A percentile compares a stretch with the other conserved stretches of the same genome.
Evolutionary conservation across 1,139 yeast genomes (phyloP).

Genomic region (Zygoascus sp.): DNA sequence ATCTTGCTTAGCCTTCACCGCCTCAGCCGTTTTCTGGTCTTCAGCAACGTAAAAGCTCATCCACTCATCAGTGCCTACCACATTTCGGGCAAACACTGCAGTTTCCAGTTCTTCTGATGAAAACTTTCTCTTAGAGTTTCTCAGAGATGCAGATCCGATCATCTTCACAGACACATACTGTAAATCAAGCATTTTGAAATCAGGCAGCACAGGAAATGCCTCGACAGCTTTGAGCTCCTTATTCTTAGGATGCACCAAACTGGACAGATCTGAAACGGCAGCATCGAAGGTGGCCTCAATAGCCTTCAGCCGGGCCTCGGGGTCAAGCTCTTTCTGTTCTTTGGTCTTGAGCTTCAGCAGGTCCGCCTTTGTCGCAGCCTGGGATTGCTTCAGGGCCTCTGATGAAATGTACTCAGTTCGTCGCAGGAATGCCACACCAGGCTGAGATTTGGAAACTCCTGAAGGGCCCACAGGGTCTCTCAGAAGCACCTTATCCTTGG

Average conservation of each 20-base stretch:
- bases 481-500: slow-evolving; percentile 68
- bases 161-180: slow-evolving; percentile 67
- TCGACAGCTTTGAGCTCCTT: slow-evolving; percentile 68
- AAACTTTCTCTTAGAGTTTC: slow-evolving; percentile 40
- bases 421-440: slow-evolving; percentile 76
- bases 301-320: slow-evolving; percentile 57
- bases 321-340: slow-evolving; percentile 26
- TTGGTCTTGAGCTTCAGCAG: slow-evolving; percentile 25
- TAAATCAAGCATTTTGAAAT: slow-evolving; percentile 81
- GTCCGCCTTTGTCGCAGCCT: slow-evolving; percentile 29
- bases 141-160: slow-evolving; percentile 71
- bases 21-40: slow-evolving; percentile 35
- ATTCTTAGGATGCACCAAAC: slow-evolving; percentile 71
- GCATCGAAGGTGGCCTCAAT: slow-evolving; percentile 76
- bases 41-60: slow-evolving; percentile 62
- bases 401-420: slow-evolving; percentile 84
- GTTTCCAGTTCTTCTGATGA: slow-evolving; percentile 49
- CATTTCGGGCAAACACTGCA: slow-evolving; percentile 70
- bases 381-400: slow-evolving; percentile 30
- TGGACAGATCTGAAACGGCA: slow-evolving; percentile 44
- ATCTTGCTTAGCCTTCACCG: slow-evolving; percentile 27
- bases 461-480: slow-evolving; percentile 60
- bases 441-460: slow-evolving; percentile 48
- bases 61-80: slow-evolving; percentile 76
- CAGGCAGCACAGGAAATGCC: slow-evolving; percentile 83